A percentile compares a stretch with the other conserved stretches of the same genome.
Evolutionary conservation across 352 stramenopile species (phyloP).

Genomic region (Globisporangium camurandrum): DNA sequence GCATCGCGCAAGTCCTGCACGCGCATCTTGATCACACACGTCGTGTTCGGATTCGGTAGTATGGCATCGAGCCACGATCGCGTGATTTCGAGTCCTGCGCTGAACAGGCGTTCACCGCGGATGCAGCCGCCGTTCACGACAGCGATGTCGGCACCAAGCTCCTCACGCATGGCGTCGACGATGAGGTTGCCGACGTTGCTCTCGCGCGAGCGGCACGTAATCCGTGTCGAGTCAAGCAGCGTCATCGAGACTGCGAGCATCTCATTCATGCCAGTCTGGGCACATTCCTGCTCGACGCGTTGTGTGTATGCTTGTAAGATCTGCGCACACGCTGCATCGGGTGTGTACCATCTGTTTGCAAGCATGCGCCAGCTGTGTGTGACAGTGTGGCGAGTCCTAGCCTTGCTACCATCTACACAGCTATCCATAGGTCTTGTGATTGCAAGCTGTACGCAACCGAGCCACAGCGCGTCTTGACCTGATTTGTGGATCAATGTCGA

Average conservation of each 20-base stretch:
- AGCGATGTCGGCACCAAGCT: conserved; percentile 1
- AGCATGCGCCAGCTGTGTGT: conserved; percentile 4
- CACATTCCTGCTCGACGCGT: background rate
- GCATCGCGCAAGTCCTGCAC: background rate
- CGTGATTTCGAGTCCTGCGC: conserved; percentile 4
- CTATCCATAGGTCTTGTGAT: conserved; percentile 22
- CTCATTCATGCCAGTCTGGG: background rate
- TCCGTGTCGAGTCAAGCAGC: conserved; percentile 5
- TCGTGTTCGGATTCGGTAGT: background rate
- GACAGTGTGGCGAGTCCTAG: background rate
- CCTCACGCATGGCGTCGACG: conserved; percentile 1
- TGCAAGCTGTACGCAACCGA: conserved; percentile 72
- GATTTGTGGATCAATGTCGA: conserved; percentile 88
- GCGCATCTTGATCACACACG: background rate
- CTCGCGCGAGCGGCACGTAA: conserved; percentile 5
- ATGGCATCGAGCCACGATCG: background rate
- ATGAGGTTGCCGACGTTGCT: conserved; percentile 9
- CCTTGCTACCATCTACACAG: background rate
- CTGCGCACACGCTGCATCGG: background rate
- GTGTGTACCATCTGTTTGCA: conserved; percentile 1
- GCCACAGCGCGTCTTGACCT: conserved; percentile 83
- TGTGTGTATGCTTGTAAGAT: background rate
- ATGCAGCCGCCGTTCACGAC: conserved; percentile 6
- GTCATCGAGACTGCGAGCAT: background rate
- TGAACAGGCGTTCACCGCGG: background rate